Percentiles rank a stretch among this genome's conserved stretches.
These are phyloP conservation scores for Alternaria triticimaculans DNA, from an alignment of 2,329 filamentous ascomycete genomes.

Conservation along the genomic window DNA sequence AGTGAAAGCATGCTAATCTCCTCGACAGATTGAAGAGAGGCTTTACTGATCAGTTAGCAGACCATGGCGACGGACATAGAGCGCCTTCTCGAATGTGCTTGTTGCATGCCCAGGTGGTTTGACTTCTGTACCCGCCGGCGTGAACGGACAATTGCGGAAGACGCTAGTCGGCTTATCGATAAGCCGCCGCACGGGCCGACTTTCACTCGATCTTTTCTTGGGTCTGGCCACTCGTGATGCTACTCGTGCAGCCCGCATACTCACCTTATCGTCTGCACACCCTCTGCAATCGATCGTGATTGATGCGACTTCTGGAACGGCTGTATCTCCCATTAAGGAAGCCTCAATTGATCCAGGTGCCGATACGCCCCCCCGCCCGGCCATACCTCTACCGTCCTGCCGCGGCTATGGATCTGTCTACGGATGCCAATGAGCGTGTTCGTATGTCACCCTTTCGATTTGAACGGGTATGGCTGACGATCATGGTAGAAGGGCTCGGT, in stretches of 20 bases:
- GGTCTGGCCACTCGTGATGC: neutral
- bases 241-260: neutral
- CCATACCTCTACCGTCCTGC: neutral
- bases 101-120: neutral
- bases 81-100: neutral
- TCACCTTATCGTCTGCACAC: neutral
- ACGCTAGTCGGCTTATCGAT: conserved; percentile 11
- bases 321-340: conserved; percentile 2
- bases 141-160: neutral
- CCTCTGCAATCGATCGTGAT: neutral
- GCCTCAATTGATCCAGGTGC: neutral
- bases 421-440: conserved; percentile 34
- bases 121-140: neutral
- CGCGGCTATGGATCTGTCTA: conserved; percentile 34
- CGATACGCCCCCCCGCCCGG: neutral
- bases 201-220: conserved; percentile 2
- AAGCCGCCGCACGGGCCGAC: conserved; percentile 5
- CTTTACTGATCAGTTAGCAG: neutral
- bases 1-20: neutral
- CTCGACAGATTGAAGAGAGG: neutral
- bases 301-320: conserved; percentile 4
- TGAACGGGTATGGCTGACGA: conserved; percentile 33
- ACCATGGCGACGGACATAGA: neutral
- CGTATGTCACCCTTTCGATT: conserved; percentile 35
- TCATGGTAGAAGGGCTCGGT: conserved; percentile 29